Conservation (phyloP, 768 basidiomycete species). For the Xerocomus potaroensis region DNA sequence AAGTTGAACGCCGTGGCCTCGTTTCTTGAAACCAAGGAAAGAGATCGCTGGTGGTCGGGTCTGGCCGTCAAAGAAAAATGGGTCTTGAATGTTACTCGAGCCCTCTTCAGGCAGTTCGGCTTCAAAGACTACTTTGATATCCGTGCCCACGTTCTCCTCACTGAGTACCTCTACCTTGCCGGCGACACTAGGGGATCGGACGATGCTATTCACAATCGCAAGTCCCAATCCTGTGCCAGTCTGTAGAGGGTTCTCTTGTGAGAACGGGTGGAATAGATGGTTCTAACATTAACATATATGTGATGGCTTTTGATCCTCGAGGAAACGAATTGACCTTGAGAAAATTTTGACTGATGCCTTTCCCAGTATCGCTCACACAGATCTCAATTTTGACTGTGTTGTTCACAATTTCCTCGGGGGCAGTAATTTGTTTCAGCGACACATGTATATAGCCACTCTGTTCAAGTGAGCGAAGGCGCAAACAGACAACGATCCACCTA, state of each 20-base stretch:
- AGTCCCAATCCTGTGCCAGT: constrained; percentile 92
- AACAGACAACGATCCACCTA: constrained; percentile 31
- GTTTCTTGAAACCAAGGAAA: constrained; percentile 65
- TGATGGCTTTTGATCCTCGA: not conserved
- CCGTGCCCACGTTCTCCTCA: constrained; percentile 84
- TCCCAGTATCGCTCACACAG: constrained; percentile 84
- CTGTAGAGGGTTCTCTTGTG: constrained; percentile 92
- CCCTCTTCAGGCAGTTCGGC: constrained; percentile 55
- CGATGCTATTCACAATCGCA: constrained; percentile 92
- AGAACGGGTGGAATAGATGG: constrained; percentile 95
- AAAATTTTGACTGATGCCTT: constrained; percentile 93
- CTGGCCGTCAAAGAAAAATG: constrained; percentile 41
- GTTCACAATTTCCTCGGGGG: constrained; percentile 46
- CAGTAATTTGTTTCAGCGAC: constrained; percentile 67
- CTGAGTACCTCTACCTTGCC: constrained; percentile 95
- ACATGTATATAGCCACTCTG: constrained; percentile 88
- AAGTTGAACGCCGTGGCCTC: constrained; percentile 63
- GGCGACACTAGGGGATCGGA: constrained; percentile 77
- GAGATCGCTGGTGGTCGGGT: constrained; percentile 50
- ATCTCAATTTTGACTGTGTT: constrained; percentile 75
- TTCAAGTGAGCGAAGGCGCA: constrained; percentile 1
- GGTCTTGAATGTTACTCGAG: constrained; percentile 39
- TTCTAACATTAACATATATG: constrained; percentile 45
- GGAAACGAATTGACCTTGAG: constrained; percentile 54
- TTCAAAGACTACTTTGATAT: constrained; percentile 81